phyloP scores from a whole-genome alignment of 129 eudicot species.

The Arctium lappa region DNA sequence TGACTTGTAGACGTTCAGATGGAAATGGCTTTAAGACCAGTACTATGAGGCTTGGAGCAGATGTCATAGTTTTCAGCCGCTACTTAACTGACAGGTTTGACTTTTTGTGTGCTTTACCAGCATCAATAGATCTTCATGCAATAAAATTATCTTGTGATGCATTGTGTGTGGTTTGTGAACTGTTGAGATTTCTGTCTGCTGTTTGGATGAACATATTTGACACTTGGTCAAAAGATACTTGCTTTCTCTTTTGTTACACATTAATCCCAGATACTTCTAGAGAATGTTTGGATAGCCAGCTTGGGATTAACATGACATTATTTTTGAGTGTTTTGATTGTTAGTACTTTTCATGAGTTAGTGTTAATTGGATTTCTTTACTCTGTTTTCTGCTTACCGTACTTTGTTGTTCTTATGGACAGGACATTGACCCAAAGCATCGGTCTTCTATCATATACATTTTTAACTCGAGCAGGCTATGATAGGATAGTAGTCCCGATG shows the following conservation, averaged over 20 bases:
- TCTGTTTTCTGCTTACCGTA: not conserved
- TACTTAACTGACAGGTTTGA: constrained; percentile 37
- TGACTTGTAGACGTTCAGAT: constrained; percentile 60
- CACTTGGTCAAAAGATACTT: too few relatives aligned
- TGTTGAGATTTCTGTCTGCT: not conserved
- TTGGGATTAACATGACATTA: too few relatives aligned
- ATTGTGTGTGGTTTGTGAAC: not conserved
- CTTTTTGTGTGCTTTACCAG: not conserved
- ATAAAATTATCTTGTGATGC: not conserved
- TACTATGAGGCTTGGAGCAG: constrained; percentile 80
- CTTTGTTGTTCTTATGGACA: constrained; percentile 17
- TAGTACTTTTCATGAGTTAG: not conserved
- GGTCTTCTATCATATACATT: constrained; percentile 83
- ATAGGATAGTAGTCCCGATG: constrained; percentile 78
- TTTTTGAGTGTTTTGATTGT: too few relatives aligned
- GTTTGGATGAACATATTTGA: too few relatives aligned
- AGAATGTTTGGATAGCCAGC: too few relatives aligned
- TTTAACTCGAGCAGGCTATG: constrained; percentile 56
- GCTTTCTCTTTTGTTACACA: too few relatives aligned
- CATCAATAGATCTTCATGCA: constrained; percentile 1
- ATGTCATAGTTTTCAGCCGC: constrained; percentile 64
- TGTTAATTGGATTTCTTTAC: not conserved
- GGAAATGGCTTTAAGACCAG: constrained; percentile 81
- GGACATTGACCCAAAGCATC: constrained; percentile 53
- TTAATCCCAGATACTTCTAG: too few relatives aligned